Conservation (phyloP, 2,329 filamentous ascomycete genomes). For the Aureobasidium sp. region DNA sequence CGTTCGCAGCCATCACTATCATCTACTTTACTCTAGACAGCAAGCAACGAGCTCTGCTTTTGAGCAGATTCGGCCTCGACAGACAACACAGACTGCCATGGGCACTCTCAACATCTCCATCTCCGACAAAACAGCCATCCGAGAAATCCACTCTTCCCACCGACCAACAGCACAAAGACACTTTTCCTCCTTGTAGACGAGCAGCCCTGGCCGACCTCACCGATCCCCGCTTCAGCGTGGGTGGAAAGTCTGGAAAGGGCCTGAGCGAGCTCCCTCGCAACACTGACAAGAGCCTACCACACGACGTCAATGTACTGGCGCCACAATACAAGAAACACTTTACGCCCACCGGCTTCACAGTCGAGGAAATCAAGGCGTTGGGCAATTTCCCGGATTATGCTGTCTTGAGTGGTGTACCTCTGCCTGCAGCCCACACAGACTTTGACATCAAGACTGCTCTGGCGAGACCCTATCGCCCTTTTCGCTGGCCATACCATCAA, state of each 20-base stretch:
- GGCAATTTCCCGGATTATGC: slow-evolving; percentile 78
- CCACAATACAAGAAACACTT: slow-evolving; percentile 19
- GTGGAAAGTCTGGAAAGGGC: slow-evolving; percentile 24
- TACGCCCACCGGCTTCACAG: slow-evolving; percentile 62
- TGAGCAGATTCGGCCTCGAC: slow-evolving; percentile 33
- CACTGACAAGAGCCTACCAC: slow-evolving; percentile 21
- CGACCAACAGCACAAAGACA: slow-evolving; percentile 36
- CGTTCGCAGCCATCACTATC: slow-evolving; percentile 26
- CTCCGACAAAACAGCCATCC: slow-evolving; percentile 39
- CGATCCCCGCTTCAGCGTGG: slow-evolving; percentile 22
- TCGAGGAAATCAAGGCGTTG: slow-evolving; percentile 60
- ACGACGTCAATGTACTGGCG: slow-evolving; percentile 21
- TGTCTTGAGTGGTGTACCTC: slow-evolving; percentile 63
- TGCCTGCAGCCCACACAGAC: slow-evolving; percentile 55
- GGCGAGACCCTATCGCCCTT: slow-evolving; percentile 71
- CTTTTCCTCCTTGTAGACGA: slow-evolving; percentile 49
- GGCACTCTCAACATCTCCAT: slow-evolving; percentile 49
- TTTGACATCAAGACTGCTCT: slow-evolving; percentile 64
- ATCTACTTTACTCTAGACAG: slow-evolving; percentile 27
- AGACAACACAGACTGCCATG: slow-evolving; percentile 40
- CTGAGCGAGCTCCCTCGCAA: slow-evolving; percentile 22
- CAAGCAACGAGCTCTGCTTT: slow-evolving; percentile 35
- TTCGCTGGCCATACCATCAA: slow-evolving; percentile 80
- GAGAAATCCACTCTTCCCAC: slow-evolving; percentile 16
- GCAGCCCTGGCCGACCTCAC: slow-evolving; percentile 36